These are phyloP conservation scores for Yamadazyma mexicana DNA, from an alignment of 1,139 yeast species.

Conservation along the genomic window DNA sequence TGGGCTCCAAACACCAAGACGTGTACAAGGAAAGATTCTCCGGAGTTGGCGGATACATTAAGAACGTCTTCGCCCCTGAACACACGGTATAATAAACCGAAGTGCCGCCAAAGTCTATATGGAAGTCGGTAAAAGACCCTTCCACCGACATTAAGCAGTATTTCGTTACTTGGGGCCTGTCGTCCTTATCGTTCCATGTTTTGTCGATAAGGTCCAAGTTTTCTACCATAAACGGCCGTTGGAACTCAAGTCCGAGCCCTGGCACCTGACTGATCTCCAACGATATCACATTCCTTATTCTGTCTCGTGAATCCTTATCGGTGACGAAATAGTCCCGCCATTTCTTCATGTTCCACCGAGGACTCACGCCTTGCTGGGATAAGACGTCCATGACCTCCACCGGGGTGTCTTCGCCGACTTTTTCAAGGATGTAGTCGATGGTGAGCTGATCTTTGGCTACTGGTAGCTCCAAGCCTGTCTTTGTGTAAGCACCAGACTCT, in stretches of 20 bases:
- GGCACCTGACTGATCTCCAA: conserved; percentile 68
- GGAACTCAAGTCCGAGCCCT: conserved; percentile 48
- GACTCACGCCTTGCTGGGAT: conserved; percentile 64
- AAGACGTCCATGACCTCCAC: conserved; percentile 91
- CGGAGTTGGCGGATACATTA: conserved; percentile 76
- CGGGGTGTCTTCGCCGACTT: conserved; percentile 61
- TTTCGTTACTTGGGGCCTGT: conserved; percentile 71
- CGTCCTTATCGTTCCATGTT: conserved; percentile 50
- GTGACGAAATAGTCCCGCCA: conserved; percentile 76
- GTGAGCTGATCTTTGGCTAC: conserved; percentile 36
- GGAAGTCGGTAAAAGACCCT: conserved; percentile 85
- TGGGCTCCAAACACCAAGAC: conserved; percentile 69
- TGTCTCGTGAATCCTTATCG: conserved; percentile 48
- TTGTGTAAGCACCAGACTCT: no score
- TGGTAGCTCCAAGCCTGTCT: conserved; percentile 26
- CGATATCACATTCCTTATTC: conserved; percentile 78
- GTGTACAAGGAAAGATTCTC: conserved; percentile 60
- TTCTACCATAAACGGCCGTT: conserved; percentile 66
- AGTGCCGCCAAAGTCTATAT: conserved; percentile 90
- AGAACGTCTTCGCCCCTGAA: conserved; percentile 68
- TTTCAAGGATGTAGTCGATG: conserved; percentile 56
- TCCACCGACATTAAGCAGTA: conserved; percentile 85
- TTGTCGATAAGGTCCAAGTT: conserved; percentile 69
- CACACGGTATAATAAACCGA: conserved; percentile 86
- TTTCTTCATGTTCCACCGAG: conserved; percentile 67